Evolutionary conservation across 257 asterid species (phyloP).

Genomic region (Solanum clarkiae): DNA sequence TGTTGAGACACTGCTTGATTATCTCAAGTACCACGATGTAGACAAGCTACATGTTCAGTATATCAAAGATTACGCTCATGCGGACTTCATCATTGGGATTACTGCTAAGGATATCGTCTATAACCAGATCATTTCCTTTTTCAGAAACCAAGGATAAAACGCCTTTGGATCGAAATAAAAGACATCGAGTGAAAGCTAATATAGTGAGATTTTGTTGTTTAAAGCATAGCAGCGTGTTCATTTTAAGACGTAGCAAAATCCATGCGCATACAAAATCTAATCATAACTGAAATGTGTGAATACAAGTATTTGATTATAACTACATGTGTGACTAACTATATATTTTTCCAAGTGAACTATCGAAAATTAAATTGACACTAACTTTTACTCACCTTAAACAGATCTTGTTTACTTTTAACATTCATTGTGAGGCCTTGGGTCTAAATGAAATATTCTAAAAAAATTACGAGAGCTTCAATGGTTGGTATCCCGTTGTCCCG

Average conservation of each 20-base stretch:
- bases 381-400: too few relatives aligned
- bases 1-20: conserved; percentile 45
- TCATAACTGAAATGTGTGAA: neutral
- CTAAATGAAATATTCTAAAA: too few relatives aligned
- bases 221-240: too few relatives aligned
- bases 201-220: neutral
- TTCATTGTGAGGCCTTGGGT: too few relatives aligned
- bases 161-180: neutral
- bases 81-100: conserved; percentile 66
- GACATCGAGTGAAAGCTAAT: neutral
- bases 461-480: neutral
- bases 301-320: neutral
- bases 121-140: conserved; percentile 29
- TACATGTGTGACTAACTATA: neutral
- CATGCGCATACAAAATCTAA: neutral
- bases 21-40: conserved; percentile 40
- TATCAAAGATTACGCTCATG: conserved; percentile 70
- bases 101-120: conserved; percentile 65
- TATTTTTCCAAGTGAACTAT: neutral
- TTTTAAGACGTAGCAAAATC: neutral
- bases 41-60: conserved; percentile 66
- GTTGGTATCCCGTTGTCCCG: neutral
- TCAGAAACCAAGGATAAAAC: neutral
- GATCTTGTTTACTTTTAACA: too few relatives aligned
- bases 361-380: too few relatives aligned